Base-by-base conservation (phyloP, 1,284 basidiomycete species). In the Abortiporus biennis region DNA sequence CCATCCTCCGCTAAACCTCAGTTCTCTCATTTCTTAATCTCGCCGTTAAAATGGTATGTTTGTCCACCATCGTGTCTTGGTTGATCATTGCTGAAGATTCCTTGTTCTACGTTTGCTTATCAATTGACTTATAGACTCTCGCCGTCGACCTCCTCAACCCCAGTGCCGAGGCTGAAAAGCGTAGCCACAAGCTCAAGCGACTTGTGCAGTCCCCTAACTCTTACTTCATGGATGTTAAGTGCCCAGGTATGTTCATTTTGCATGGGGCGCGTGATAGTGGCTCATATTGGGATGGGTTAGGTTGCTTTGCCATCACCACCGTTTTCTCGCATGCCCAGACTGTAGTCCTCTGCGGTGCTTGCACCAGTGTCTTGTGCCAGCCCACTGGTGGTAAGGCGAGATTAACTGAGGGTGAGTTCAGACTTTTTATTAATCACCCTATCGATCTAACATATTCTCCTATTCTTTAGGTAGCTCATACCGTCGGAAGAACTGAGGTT, bases 151-250 rank as follows among this genome's bases (percentile, higher is more conserved):
- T 99, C 66, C 85, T 99, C 66, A 92, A 99, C 85, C 95, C 93
- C 57, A 88, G 91, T 51, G 69, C 80, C 59, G 90, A 93, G 66
- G 71, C 83, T 57, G 87, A 94, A 74, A 85, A 75, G 69, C 84
- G 76, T 71, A 89, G 84, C 68, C 91, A 97, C 85, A 99, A 99
- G 81, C 90, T 98, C 71, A 99, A 99, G 84, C 86, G 94, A 67
- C 84, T 99, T 61, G 96, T 99, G 59, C 96, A 97, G 72, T 88
- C 84, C 51, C 92, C 92, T 54, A 92, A 96, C 75, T 96, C 93
- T 36, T 98, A 94, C 76, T 99, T 98, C 76, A 99, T 99, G 96
- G 96, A 99, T 66, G 94, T 99, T 62, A 99, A 99, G 75, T 99
- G 95, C 76, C 88, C 95, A 61, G 91, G 92, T 88, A 47, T 51